Evolutionary conservation across 768 basidiomycete species (phyloP).

Genomic region (Clitopilus hobsonii): DNA sequence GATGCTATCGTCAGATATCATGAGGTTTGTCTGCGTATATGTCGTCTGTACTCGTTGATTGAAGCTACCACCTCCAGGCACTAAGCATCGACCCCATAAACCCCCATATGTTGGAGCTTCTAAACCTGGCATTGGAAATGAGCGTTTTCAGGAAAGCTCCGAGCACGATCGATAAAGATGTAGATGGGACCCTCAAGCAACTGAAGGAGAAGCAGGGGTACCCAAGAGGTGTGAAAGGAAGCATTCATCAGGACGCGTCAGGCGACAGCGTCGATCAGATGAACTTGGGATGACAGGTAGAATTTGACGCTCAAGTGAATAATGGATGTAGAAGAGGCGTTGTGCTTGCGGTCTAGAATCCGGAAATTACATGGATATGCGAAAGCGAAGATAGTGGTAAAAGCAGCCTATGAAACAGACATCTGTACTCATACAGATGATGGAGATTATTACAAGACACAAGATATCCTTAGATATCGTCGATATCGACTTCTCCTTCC

Average conservation of each 20-base stretch:
- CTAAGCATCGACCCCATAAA: constrained; percentile 83
- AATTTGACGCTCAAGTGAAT: too few relatives aligned
- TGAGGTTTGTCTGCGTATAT: constrained; percentile 51
- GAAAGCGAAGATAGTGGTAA: not conserved
- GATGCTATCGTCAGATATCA: constrained; percentile 89
- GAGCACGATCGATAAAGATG: constrained; percentile 16
- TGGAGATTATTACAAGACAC: not conserved
- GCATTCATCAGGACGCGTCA: constrained; percentile 22
- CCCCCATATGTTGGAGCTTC: constrained; percentile 71
- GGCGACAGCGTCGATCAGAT: constrained; percentile 19
- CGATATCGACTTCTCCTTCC: constrained; percentile 85
- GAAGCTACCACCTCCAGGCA: constrained; percentile 36
- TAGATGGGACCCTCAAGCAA: constrained; percentile 22
- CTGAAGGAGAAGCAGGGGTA: constrained; percentile 29
- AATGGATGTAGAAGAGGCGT: not conserved
- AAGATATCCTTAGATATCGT: constrained; percentile 62
- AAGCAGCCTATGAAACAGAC: not conserved
- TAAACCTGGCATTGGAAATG: constrained; percentile 75
- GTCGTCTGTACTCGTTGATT: constrained; percentile 3
- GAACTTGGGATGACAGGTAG: constrained; percentile 21
- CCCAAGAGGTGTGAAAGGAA: constrained; percentile 16
- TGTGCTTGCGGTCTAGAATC: not conserved
- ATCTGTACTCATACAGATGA: constrained; percentile 1
- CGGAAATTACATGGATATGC: not conserved
- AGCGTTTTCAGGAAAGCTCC: constrained; percentile 18